phyloP scores from a whole-genome alignment of 495 filamentous ascomycete genomes.

The Aspergillus ostianus region DNA sequence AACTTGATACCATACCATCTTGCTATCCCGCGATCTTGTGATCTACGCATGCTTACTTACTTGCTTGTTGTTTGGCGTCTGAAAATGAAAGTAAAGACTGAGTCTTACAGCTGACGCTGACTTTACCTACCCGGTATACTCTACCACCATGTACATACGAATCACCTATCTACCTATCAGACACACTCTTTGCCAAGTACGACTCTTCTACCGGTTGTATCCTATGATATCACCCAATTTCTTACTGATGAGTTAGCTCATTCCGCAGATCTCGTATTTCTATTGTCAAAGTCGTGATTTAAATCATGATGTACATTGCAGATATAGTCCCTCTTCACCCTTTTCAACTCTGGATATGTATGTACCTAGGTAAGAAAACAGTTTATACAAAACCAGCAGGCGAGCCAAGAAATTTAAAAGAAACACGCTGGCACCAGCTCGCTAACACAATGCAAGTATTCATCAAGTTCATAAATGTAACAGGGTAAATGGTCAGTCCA shows the following conservation, averaged over 20 bases:
- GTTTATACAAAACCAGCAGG: background rate
- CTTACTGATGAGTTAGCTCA: too few species aligned
- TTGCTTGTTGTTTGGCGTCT: background rate
- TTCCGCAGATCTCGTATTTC: too few species aligned
- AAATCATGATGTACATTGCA: background rate
- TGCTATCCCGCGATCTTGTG: background rate
- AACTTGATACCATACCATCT: background rate
- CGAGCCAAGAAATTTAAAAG: background rate
- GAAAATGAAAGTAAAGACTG: background rate
- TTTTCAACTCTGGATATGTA: background rate
- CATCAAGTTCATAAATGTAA: background rate
- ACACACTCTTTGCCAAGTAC: background rate
- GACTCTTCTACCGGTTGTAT: background rate
- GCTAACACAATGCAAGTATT: slow-evolving; percentile 5
- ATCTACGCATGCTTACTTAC: background rate
- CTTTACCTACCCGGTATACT: background rate
- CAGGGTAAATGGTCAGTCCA: background rate
- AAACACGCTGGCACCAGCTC: background rate
- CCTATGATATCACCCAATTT: background rate
- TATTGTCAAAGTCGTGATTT: background rate
- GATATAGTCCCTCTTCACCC: background rate
- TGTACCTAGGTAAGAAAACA: background rate
- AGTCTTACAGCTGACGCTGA: background rate
- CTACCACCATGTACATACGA: background rate
- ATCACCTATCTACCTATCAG: background rate